phyloP scores from a whole-genome alignment of 2,329 filamentous ascomycete species.

The Colletotrichum sp. region DNA sequence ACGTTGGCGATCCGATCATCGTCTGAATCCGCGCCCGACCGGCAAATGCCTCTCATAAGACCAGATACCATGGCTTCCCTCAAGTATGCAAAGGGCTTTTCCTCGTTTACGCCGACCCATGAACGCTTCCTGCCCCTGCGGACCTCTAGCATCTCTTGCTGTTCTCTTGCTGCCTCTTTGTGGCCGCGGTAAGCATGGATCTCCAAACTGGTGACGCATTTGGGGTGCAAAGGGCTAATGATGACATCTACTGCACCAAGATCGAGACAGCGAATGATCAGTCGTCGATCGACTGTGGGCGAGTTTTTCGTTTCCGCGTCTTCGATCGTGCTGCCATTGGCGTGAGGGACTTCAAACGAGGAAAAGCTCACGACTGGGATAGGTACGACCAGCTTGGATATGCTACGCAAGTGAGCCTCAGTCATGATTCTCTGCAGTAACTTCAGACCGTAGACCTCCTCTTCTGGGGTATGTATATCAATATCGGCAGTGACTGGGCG shows the following conservation, averaged over 20 bases:
- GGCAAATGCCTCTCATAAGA: slow-evolving; percentile 89
- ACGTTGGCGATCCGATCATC: slow-evolving; percentile 68
- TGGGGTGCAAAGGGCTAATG: slow-evolving; percentile 76
- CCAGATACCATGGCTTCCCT: slow-evolving; percentile 93
- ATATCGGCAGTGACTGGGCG: slow-evolving; percentile 35
- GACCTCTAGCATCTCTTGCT: slow-evolving; percentile 73
- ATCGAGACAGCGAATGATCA: slow-evolving; percentile 78
- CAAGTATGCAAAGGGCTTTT: slow-evolving; percentile 87
- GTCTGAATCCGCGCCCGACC: slow-evolving; percentile 63
- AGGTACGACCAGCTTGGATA: slow-evolving; percentile 61
- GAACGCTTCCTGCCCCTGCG: slow-evolving; percentile 83
- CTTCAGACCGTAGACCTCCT: slow-evolving; percentile 60
- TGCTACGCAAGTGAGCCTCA: slow-evolving; percentile 60
- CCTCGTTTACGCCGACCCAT: slow-evolving; percentile 87
- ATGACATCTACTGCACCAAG: slow-evolving; percentile 88
- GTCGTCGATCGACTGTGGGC: slow-evolving; percentile 41
- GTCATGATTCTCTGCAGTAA: slow-evolving; percentile 62
- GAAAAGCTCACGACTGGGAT: slow-evolving; percentile 57
- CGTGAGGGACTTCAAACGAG: slow-evolving; percentile 27
- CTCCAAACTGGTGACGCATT: slow-evolving; percentile 76
- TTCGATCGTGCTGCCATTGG: slow-evolving; percentile 28
- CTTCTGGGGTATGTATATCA: slow-evolving; percentile 47
- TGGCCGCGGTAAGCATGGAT: slow-evolving; percentile 85
- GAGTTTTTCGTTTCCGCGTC: background rate
- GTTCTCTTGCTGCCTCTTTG: slow-evolving; percentile 76